A percentile compares a stretch with the other conserved stretches of the same genome.
These are phyloP conservation scores for Zhuliangozyma blackwelliae DNA, from an alignment of 1,139 yeast genomes.

Conservation along the genomic window DNA sequence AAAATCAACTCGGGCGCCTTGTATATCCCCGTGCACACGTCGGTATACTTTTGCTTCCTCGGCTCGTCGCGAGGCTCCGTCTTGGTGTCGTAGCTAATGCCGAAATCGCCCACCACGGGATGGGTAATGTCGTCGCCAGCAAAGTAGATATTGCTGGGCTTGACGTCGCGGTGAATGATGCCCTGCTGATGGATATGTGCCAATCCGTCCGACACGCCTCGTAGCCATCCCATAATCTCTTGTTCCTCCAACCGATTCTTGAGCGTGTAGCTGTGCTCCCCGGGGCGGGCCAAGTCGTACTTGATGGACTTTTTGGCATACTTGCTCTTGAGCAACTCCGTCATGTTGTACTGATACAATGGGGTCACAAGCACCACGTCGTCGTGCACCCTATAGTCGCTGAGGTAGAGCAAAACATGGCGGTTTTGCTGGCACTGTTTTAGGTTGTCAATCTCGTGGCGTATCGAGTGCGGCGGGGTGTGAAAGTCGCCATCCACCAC, in stretches of 20 bases:
- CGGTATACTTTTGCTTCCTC: conserved; percentile 48
- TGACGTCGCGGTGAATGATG: conserved; percentile 85
- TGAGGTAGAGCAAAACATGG: conserved; percentile 20
- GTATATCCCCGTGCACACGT: conserved; percentile 72
- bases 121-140: conserved; percentile 23
- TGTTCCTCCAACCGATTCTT: conserved; percentile 7
- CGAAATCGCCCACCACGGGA: conserved; percentile 69
- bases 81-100: conserved; percentile 53
- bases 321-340: conserved; percentile 17
- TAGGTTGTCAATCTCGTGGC: conserved; percentile 29
- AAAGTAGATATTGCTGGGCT: conserved; percentile 74
- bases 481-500: conserved; percentile 36
- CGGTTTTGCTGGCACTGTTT: conserved; percentile 16
- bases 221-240: conserved; percentile 15
- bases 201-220: conserved; percentile 18
- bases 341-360: conserved; percentile 25
- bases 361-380: conserved; percentile 35
- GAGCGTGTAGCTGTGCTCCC: conserved; percentile 1
- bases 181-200: conserved; percentile 37
- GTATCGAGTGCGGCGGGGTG: conserved; percentile 36
- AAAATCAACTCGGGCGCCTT: conserved; percentile 83
- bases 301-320: conserved; percentile 10
- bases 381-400: conserved; percentile 24
- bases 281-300: conserved; percentile 6
- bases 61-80: conserved; percentile 32